Conservation (phyloP, 2,329 filamentous ascomycete species). For the Truncatella angustata region DNA sequence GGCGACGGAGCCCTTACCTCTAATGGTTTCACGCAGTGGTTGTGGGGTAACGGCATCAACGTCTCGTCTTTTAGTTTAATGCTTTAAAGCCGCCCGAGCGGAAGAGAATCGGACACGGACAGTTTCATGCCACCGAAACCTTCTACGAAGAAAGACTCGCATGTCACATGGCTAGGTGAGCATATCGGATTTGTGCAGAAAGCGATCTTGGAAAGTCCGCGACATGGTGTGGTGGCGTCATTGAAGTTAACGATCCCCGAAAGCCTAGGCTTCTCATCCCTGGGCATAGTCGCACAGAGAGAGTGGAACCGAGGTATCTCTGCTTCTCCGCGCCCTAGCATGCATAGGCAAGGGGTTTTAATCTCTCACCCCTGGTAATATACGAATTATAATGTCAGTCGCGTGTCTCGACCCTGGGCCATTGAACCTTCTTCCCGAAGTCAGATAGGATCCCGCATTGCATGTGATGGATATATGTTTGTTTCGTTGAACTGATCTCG, state of each 20-base stretch:
- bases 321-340: background rate
- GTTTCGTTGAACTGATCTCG: no score
- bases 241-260: no score
- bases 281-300: no score
- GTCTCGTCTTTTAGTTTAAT: no score
- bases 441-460: background rate
- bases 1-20: background rate
- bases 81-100: no score
- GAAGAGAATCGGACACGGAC: no score
- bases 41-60: background rate
- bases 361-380: background rate
- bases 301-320: background rate
- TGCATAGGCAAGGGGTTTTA: background rate
- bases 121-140: no score
- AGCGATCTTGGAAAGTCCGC: no score
- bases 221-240: background rate
- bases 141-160: no score
- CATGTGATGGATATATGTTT: background rate
- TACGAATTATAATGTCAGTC: background rate
- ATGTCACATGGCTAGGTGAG: no score
- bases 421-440: background rate
- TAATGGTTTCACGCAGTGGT: background rate
- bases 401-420: background rate
- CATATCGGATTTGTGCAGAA: no score
- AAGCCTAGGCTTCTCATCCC: no score